Conservation (phyloP, 2,329 filamentous ascomycete genomes). For the Aspergillus calidoustus region DNA sequence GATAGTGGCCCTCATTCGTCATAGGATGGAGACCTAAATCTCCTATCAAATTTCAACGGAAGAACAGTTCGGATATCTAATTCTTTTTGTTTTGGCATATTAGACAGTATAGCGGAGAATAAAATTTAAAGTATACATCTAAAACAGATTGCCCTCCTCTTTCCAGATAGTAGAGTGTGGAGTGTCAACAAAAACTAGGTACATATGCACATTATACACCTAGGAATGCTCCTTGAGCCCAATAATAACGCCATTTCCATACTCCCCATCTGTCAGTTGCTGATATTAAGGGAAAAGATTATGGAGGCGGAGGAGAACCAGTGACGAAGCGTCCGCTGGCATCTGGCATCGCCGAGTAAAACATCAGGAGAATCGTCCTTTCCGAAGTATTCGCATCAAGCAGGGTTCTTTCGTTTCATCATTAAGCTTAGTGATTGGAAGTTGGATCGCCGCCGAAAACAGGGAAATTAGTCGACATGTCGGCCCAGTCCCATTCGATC, state of each 20-base stretch:
- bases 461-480: slow-evolving; percentile 47
- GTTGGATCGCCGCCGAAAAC: slow-evolving; percentile 36
- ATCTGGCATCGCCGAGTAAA: slow-evolving; percentile 1
- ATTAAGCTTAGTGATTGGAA: slow-evolving; percentile 32
- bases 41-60: background rate
- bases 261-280: slow-evolving; percentile 8
- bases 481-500: slow-evolving; percentile 83
- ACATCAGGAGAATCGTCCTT: background rate
- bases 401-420: slow-evolving; percentile 20
- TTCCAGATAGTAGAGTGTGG: slow-evolving; percentile 11
- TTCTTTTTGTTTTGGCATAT: background rate
- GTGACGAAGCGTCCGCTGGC: background rate
- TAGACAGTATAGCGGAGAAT: slow-evolving; percentile 2
- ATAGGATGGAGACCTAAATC: background rate
- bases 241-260: slow-evolving; percentile 6
- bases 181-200: slow-evolving; percentile 2
- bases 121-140: slow-evolving; percentile 6
- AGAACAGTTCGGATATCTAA: background rate
- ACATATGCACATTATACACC: slow-evolving; percentile 8
- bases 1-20: slow-evolving; percentile 10
- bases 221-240: background rate
- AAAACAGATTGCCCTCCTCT: background rate
- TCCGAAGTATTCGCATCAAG: background rate
- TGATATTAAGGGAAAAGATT: background rate
- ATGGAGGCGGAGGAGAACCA: slow-evolving; percentile 1